A percentile compares a stretch with the other conserved stretches of the same genome.
phyloP scores from a whole-genome alignment of 495 filamentous ascomycete species.

The Aspergillus taichungensis region DNA sequence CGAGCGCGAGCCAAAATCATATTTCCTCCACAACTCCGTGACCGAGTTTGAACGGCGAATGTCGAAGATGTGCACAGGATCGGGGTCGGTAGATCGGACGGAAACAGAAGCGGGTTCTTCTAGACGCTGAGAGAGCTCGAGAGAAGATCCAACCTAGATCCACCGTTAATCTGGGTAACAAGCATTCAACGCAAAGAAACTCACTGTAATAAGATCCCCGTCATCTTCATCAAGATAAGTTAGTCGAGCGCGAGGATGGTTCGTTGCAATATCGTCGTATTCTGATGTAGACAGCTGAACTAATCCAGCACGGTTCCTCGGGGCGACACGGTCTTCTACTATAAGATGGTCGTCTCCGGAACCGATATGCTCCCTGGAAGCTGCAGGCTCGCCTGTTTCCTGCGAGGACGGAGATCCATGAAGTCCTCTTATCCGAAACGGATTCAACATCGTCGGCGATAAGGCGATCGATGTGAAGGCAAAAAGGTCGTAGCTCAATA shows the following conservation, averaged over 20 bases:
- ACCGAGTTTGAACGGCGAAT: conserved; percentile 39
- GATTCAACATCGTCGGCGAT: conserved; percentile 29
- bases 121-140: conserved; percentile 42
- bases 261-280: conserved; percentile 41
- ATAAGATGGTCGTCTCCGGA: not conserved
- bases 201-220: conserved; percentile 45
- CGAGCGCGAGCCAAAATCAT: conserved; percentile 9
- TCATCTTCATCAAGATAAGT: conserved; percentile 50
- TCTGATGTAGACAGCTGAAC: conserved; percentile 35
- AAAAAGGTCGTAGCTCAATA: too few relatives aligned
- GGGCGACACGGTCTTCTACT: not conserved
- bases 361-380: not conserved
- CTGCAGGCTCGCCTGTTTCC: conserved; percentile 1
- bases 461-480: not conserved
- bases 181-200: conserved; percentile 4
- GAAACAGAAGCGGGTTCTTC: conserved; percentile 29
- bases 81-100: conserved; percentile 8
- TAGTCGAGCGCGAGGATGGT: conserved; percentile 41
- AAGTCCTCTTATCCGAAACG: conserved; percentile 36
- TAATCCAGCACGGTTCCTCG: conserved; percentile 11
- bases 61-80: conserved; percentile 39
- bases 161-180: conserved; percentile 4
- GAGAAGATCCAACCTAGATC: conserved; percentile 40
- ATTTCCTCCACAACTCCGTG: conserved; percentile 33
- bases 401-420: conserved; percentile 14